Conservation (phyloP, 2,329 filamentous ascomycete species). For the Ophioceras dolichostomum region DNA sequence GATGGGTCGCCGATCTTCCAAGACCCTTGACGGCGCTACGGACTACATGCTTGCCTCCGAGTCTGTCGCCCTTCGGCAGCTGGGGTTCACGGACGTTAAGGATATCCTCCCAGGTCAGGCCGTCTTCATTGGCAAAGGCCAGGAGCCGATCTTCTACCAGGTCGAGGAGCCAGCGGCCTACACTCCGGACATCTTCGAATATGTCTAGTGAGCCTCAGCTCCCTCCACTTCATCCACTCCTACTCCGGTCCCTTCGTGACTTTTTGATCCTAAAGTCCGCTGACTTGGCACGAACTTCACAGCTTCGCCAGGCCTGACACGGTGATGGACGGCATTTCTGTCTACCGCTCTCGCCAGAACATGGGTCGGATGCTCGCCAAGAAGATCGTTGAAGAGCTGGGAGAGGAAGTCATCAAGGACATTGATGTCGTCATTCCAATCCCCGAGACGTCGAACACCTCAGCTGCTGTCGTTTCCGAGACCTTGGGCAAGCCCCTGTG, state of each 20-base stretch:
- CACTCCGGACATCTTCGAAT: conserved; percentile 78
- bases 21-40: conserved; percentile 45
- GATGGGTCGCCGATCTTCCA: conserved; percentile 60
- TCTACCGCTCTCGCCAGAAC: conserved; percentile 70
- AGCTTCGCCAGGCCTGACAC: conserved; percentile 67
- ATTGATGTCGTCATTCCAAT: conserved; percentile 50
- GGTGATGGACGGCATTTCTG: conserved; percentile 76
- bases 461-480: conserved; percentile 65
- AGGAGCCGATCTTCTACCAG: conserved; percentile 61
- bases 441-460: conserved; percentile 58
- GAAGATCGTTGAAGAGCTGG: conserved; percentile 55
- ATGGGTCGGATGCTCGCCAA: conserved; percentile 78
- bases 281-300: background rate
- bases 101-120: conserved; percentile 73
- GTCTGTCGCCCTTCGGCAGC: conserved; percentile 69
- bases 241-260: background rate
- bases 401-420: conserved; percentile 55
- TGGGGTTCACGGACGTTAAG: conserved; percentile 63
- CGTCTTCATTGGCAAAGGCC: conserved; percentile 53
- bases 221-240: background rate
- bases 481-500: conserved; percentile 64
- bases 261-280: background rate
- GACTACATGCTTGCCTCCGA: conserved; percentile 93
- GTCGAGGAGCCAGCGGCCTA: conserved; percentile 58
- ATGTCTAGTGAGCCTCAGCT: conserved; percentile 44